Conservation (phyloP, 2,329 filamentous ascomycete genomes). For the Colletotrichum phormii region DNA sequence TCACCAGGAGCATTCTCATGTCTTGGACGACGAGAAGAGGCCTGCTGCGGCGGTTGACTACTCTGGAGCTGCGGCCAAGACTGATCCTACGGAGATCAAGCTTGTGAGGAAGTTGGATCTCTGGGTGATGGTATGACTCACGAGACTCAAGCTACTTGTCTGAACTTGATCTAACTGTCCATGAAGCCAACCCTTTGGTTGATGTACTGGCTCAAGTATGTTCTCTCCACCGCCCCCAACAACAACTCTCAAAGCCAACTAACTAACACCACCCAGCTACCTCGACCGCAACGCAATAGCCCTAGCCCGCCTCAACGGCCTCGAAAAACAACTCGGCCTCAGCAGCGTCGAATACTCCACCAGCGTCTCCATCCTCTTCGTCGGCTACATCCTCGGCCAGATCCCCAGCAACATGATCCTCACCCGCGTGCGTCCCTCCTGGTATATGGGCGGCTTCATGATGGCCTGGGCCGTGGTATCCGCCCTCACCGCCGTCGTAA, state of each 20-base stretch:
- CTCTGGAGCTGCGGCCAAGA: conserved; percentile 52
- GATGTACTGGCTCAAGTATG: conserved; percentile 44
- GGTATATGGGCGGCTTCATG: conserved; percentile 59
- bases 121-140: conserved; percentile 48
- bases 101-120: conserved; percentile 52
- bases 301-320: conserved; percentile 44
- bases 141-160: accelerated
- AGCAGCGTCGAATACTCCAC: conserved; percentile 48
- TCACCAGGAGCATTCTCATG: conserved; percentile 27
- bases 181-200: conserved; percentile 49
- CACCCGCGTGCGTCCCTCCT: conserved; percentile 60
- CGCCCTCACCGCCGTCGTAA: conserved; percentile 53
- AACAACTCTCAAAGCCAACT: not conserved
- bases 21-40: conserved; percentile 21
- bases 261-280: conserved; percentile 3
- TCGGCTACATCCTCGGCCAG: conserved; percentile 51
- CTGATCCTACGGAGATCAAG: conserved; percentile 52
- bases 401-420: conserved; percentile 51
- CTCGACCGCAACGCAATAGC: conserved; percentile 42
- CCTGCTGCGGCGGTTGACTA: conserved; percentile 43
- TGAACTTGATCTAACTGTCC: not conserved
- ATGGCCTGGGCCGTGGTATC: conserved; percentile 54
- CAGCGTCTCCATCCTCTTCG: conserved; percentile 49
- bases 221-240: not conserved
- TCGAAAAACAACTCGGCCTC: conserved; percentile 40